Conservation (phyloP, 83 land plant species). For the Diphasiastrum complanatum region DNA sequence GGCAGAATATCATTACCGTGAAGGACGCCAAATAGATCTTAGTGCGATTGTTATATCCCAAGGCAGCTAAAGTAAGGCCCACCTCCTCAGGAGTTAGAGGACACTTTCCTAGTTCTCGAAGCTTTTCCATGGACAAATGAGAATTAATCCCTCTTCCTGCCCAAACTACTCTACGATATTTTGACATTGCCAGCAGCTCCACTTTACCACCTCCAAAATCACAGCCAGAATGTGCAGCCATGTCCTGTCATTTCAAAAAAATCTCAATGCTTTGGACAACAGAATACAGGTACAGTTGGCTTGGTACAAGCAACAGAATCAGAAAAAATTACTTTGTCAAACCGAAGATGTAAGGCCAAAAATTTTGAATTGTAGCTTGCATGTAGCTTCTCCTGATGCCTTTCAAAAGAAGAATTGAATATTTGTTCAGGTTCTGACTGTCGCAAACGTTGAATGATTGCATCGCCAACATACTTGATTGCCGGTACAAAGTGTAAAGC, state of each 20-base stretch:
- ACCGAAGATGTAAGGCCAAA: slow-evolving; percentile 76
- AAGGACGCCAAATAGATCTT: slow-evolving; percentile 83
- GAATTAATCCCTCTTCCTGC: slow-evolving; percentile 83
- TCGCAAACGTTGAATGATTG: slow-evolving; percentile 58
- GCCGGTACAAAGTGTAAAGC: slow-evolving; percentile 75
- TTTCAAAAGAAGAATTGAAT: slow-evolving; percentile 10
- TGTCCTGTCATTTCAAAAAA: slow-evolving; percentile 48
- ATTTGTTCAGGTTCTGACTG: slow-evolving; percentile 1
- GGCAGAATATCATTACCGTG: slow-evolving; percentile 37
- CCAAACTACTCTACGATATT: slow-evolving; percentile 78
- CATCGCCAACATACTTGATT: slow-evolving; percentile 58
- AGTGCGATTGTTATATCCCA: slow-evolving; percentile 70
- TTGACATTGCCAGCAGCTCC: slow-evolving; percentile 77
- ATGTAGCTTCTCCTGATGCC: slow-evolving; percentile 9
- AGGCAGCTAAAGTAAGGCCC: slow-evolving; percentile 71
- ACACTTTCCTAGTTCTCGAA: slow-evolving; percentile 69
- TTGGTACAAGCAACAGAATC: background rate
- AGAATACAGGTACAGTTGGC: background rate
- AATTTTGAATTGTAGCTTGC: slow-evolving; percentile 38
- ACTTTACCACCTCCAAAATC: slow-evolving; percentile 97
- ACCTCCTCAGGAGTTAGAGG: slow-evolving; percentile 93
- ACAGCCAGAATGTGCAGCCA: slow-evolving; percentile 96
- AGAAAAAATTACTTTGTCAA: slow-evolving; percentile 64
- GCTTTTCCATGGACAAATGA: slow-evolving; percentile 59
- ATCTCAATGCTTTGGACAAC: background rate